phyloP scores from a whole-genome alignment of 345 rosid species.

The Gossypium ekmanianum region DNA sequence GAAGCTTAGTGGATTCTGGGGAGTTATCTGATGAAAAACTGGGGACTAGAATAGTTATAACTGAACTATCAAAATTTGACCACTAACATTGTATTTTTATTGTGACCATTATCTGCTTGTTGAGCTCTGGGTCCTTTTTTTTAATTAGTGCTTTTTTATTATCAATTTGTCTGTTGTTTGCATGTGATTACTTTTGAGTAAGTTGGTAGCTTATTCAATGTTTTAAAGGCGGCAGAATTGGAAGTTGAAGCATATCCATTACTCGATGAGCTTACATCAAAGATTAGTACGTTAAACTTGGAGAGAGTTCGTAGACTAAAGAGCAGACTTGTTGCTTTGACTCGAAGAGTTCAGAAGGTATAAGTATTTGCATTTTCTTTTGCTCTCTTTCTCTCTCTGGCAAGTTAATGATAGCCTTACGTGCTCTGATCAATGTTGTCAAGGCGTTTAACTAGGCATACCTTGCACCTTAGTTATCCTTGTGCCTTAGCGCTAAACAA shows the following conservation, averaged over 20 bases:
- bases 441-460: neutral
- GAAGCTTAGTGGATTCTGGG: neutral
- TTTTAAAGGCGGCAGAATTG: constrained; percentile 85
- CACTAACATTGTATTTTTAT: neutral
- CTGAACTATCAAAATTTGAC: neutral
- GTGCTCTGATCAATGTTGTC: neutral
- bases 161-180: neutral
- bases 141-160: neutral
- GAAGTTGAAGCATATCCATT: constrained; percentile 99
- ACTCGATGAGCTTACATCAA: constrained; percentile 89
- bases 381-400: neutral
- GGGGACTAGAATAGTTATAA: neutral
- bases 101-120: neutral
- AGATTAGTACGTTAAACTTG: constrained; percentile 93
- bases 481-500: neutral
- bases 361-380: neutral
- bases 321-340: constrained; percentile 91
- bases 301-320: constrained; percentile 91
- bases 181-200: constrained; percentile 11
- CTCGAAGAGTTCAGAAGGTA: constrained; percentile 96
- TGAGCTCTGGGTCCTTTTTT: neutral
- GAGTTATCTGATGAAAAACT: neutral
- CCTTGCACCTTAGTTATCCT: neutral
- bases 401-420: neutral
- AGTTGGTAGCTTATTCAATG: constrained; percentile 18